These are phyloP conservation scores for Colletotrichum echinochloae DNA, from an alignment of 2,329 filamentous ascomycete genomes.

Conservation along the genomic window DNA sequence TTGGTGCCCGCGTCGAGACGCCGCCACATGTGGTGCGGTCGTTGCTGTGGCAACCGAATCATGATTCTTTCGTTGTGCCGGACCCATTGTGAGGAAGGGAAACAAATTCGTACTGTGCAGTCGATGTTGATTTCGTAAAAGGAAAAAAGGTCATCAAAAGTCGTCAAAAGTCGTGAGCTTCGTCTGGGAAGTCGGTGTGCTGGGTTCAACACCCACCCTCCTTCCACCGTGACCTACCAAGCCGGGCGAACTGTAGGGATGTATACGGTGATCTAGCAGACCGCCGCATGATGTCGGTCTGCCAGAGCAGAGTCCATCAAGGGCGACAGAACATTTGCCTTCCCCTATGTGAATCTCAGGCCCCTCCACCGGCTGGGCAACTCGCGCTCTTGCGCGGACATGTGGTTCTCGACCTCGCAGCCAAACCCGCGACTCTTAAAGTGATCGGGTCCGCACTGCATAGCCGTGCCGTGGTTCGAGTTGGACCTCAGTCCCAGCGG, in stretches of 20 bases:
- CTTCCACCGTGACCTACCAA: background rate
- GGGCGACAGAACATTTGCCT: slow-evolving; percentile 31
- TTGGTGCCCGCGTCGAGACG: background rate
- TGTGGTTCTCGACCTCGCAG: slow-evolving; percentile 28
- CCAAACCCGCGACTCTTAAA: slow-evolving; percentile 46
- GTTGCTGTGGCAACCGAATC: background rate
- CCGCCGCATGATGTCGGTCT: background rate
- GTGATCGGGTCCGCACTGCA: slow-evolving; percentile 59
- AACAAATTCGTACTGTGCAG: slow-evolving; percentile 34
- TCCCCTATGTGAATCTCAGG: slow-evolving; percentile 32
- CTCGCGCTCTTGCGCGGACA: slow-evolving; percentile 31
- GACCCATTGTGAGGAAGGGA: background rate
- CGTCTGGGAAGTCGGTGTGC: slow-evolving; percentile 27
- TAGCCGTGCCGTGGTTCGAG: slow-evolving; percentile 58
- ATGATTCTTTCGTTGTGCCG: background rate
- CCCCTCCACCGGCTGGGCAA: slow-evolving; percentile 31
- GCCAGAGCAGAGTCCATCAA: slow-evolving; percentile 13
- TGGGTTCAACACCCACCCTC: slow-evolving; percentile 1
- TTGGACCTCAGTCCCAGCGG: slow-evolving; percentile 57
- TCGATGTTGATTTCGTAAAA: slow-evolving; percentile 35
- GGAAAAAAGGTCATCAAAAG: slow-evolving; percentile 35
- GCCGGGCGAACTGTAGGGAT: background rate
- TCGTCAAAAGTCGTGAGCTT: slow-evolving; percentile 40
- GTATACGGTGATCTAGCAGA: background rate
- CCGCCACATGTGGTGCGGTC: background rate